phyloP scores from a whole-genome alignment of 1,284 basidiomycete genomes.

The Leccinum laetum region DNA sequence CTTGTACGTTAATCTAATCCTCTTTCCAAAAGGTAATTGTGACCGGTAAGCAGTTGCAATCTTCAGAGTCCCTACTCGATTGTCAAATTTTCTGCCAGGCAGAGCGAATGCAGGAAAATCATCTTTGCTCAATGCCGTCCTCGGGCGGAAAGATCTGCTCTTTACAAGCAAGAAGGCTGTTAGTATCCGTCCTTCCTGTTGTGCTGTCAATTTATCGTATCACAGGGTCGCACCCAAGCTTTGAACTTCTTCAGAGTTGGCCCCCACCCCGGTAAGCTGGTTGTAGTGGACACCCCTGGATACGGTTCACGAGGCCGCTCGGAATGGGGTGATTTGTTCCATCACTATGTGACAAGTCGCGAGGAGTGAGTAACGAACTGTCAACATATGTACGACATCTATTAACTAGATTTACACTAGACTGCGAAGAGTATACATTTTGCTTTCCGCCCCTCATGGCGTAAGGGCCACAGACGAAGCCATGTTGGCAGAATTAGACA shows the following conservation, averaged over 20 bases:
- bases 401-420: slow-evolving; percentile 34
- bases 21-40: slow-evolving; percentile 45
- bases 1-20: not conserved
- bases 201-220: not conserved
- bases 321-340: slow-evolving; percentile 72
- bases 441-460: slow-evolving; percentile 68
- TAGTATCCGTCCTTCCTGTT: slow-evolving; percentile 20
- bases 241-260: slow-evolving; percentile 74
- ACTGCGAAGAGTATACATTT: slow-evolving; percentile 65
- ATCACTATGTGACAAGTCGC: slow-evolving; percentile 59
- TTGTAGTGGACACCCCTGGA: slow-evolving; percentile 77
- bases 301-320: slow-evolving; percentile 71
- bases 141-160: slow-evolving; percentile 56
- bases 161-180: slow-evolving; percentile 70
- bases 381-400: not conserved
- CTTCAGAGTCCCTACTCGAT: not conserved
- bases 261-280: slow-evolving; percentile 49
- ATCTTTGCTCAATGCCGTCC: slow-evolving; percentile 65
- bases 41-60: slow-evolving; percentile 39
- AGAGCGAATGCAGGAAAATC: slow-evolving; percentile 77
- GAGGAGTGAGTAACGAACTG: slow-evolving; percentile 46
- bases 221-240: slow-evolving; percentile 65
- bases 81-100: slow-evolving; percentile 29
- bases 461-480: slow-evolving; percentile 53
- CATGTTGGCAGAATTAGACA: slow-evolving; percentile 59